Percentiles rank a stretch among this genome's conserved stretches.
Evolutionary conservation across 164 flowering plant species (phyloP).

Genomic region (Stephania cephalantha): DNA sequence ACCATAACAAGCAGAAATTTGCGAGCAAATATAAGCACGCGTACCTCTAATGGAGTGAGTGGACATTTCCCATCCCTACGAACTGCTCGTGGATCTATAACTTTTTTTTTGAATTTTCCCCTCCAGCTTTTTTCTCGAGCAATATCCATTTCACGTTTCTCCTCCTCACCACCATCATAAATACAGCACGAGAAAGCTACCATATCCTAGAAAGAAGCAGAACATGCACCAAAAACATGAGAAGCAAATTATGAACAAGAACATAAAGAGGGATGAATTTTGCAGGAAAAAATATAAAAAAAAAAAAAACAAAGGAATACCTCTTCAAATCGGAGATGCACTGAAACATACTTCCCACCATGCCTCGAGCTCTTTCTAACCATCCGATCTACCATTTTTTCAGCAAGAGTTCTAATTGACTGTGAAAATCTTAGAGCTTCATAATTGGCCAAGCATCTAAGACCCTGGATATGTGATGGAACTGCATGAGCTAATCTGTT

Average conservation of each 20-base stretch:
- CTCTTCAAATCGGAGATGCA: constrained; percentile 97
- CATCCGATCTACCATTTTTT: constrained; percentile 82
- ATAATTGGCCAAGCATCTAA: constrained; percentile 85
- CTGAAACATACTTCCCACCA: constrained; percentile 81
- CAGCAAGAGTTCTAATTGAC: constrained; percentile 69
- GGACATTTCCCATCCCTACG: constrained; percentile 97
- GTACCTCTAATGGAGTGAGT: constrained; percentile 91
- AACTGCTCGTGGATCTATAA: constrained; percentile 79
- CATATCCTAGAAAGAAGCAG: constrained; percentile 61
- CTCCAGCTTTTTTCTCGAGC: constrained; percentile 92
- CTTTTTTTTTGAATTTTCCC: constrained; percentile 74
- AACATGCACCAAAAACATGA: constrained; percentile 3
- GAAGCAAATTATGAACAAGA: background rate
- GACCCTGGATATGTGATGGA: constrained; percentile 62
- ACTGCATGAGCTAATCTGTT: constrained; percentile 86
- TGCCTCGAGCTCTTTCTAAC: constrained; percentile 53
- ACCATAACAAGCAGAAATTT: background rate
- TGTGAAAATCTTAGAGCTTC: constrained; percentile 81
- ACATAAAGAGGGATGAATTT: background rate
- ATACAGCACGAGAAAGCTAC: constrained; percentile 97
- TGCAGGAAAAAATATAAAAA: background rate
- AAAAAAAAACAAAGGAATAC: constrained; percentile 24
- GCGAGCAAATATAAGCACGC: background rate
- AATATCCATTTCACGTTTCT: constrained; percentile 86
- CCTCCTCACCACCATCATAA: constrained; percentile 95